Evolutionary conservation across 768 basidiomycete species (phyloP), one percentile per base, ranked within the genome.

Genomic region (Cubamyces sp.): DNA sequence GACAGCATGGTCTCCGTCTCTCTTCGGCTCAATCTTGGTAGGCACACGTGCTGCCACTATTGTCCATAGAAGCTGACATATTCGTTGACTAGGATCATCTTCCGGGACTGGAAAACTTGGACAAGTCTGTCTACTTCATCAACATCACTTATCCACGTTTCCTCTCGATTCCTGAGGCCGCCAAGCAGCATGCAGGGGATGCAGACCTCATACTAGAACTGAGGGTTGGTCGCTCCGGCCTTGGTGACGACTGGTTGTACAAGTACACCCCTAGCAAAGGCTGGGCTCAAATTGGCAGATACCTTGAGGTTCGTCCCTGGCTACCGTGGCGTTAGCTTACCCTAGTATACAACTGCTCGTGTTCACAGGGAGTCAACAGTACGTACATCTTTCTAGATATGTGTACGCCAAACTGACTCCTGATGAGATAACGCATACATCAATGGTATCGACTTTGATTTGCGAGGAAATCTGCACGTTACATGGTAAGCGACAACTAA

Each of bases 231-330:
- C 68, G 75, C 18, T 75, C 75, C 11, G 75, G 77, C 0, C 66
- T 76, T 2, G 75, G 76, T 4, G 76, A 76, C 55, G 76, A 77
- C 52, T 77, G 76, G 76, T 39, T 77, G 21, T 77, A 76, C 66
- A 60, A 65, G 28, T 76, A 77, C 48, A 69, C 64, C 19, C 73
- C 75, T 1, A 61, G 65, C 21, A 60, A 64, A 15, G 72, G 70
- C 1, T 75, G 74, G 74, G 21, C 52, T 5, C 66, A 70, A 45
- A 68, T 76, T 21, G 76, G 76, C 4, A 60, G 65, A 30, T 77
- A 77, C 60, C 66, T 77, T 0, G 72, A 76, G 69, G 75, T 76
- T 21, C 21, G 71, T 53, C 11, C 2, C 21, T 45, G 11, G 11
- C 8, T 28, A 18, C 40, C 16, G 23, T n/a, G 4, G 19, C 42